Base-by-base conservation (phyloP, 306 rosid genomes). In the Quercus gilva region DNA sequence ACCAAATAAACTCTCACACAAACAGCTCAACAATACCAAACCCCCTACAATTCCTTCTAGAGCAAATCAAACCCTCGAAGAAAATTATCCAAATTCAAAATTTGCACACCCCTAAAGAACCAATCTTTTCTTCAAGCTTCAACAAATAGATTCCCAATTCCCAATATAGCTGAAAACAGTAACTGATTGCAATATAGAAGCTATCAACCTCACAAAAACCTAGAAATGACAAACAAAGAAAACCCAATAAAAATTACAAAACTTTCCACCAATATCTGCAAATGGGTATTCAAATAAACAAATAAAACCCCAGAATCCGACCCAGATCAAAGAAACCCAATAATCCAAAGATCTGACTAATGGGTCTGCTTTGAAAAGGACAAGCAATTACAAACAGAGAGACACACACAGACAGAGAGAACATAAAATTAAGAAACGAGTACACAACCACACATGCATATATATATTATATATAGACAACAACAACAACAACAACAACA, bases 21-120 rank as follows among this genome's bases (percentile, higher is more conserved):
- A 31, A 73, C 26, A 74, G 55, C 81, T 77, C 80, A 82, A 80
- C 76, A 64, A 76, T 74, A 74, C 70, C 65, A 82, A 74, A 78
- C 67, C 82, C 86, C 82, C 14, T 13, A 41, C 19, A 73, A 76
- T n/a, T 71, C 60, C 49, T 35, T 61, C 68, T 3, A 17, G n/a
- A 57, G 63, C 31, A 76, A 41, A 55, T 3, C 31, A 75, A 73
- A 25, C 71, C 71, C 76, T 25, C 52, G 17, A 75, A 23, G 21
- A 19, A 69, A 61, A 75, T 19, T 12, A 73, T 43, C 53, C 33
- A n/a, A 61, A 28, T 4, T 21, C 56, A 12, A 76, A 80, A 55
- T 79, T 14, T 37, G 43, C 58, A 74, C n/a, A 53, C 60, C 72
- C 21, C 17, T 5, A 79, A 41, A 23, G 20, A 19, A 74, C 28